Base-by-base conservation (phyloP, 2,329 filamentous ascomycete genomes). In the Dactylonectria macrodidyma region DNA sequence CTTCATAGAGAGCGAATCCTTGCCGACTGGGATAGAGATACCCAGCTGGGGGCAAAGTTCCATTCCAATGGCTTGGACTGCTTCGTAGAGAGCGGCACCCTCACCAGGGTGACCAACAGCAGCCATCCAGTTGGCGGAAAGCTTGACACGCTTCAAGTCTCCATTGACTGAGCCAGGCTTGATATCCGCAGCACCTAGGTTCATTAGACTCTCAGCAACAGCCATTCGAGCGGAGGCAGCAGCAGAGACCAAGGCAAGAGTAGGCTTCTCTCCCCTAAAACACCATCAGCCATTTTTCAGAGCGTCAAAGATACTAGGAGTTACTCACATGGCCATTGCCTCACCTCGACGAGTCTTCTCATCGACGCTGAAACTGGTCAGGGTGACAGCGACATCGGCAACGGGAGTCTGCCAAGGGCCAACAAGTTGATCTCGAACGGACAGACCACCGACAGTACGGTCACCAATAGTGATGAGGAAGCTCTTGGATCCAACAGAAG, bases 1-100 rank as follows among this genome's bases (percentile, higher is more conserved):
- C 86, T 98, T 98, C 96, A 99, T 98, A 3, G 95, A 98, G 82
- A 97, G 97, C 0, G 95, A 98, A 81, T 99, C 96, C 83, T 99
- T 98, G 62, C 96, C 96, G 9, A 98, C 96, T 4, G 96, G 96
- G 67, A 99, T 98, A 65, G 93, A 94, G 68, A 99, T 90, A 38
- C 93, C 94, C n/a, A 98, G 87, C 75, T 93, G 87, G 2, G 95
- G 95, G 81, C 96, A 99, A 9, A 99, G 86, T 55, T 97, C 93
- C 89, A 97, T 92, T 56, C 95, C 95, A 65, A 98, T 95, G 10
- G 95, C 95, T 78, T 97, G 89, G 2, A 98, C 96, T 34, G 95
- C 96, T 81, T 98, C 94, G 77, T 97, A 98, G 36, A 98, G 87
- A 16, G 92, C 94, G 46, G 95, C 95, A 47, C 94, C 95, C 81